A percentile compares a stretch with the other conserved stretches of the same genome.
These are phyloP conservation scores for Chlamydomonas asymmetrica DNA, from an alignment of 139 green algal species.

Conservation along the genomic window DNA sequence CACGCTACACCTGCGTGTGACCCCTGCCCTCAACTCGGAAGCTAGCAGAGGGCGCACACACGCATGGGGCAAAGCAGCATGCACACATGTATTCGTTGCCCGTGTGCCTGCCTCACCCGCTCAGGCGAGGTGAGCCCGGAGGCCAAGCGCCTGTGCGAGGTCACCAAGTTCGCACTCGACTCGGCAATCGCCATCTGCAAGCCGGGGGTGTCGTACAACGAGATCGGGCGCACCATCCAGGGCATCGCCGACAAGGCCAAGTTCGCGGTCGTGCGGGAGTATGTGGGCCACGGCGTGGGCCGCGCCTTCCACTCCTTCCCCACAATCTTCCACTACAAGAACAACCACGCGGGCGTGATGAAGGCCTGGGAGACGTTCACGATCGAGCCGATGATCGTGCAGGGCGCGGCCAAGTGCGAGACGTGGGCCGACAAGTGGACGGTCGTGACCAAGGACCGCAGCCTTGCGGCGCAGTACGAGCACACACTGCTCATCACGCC, in stretches of 20 bases:
- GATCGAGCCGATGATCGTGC: conserved; percentile 97
- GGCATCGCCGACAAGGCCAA: conserved; percentile 78
- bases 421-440: conserved; percentile 97
- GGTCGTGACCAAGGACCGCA: conserved; percentile 85
- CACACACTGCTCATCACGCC: conserved; percentile 92
- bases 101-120: not conserved
- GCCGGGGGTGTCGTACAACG: conserved; percentile 76
- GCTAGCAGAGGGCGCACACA: too few relatives aligned
- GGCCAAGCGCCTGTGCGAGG: conserved; percentile 72
- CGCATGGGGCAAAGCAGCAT: too few relatives aligned
- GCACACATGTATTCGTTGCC: too few relatives aligned
- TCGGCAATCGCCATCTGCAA: conserved; percentile 77
- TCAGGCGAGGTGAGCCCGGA: conserved; percentile 68
- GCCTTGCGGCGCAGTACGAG: conserved; percentile 88
- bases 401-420: conserved; percentile 36
- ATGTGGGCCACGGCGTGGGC: conserved; percentile 93
- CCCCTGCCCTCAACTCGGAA: too few relatives aligned
- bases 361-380: conserved; percentile 92
- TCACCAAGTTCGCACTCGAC: conserved; percentile 75
- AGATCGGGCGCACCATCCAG: conserved; percentile 83
- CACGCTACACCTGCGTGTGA: too few relatives aligned
- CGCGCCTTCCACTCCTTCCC: conserved; percentile 87
- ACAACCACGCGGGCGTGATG: conserved; percentile 60
- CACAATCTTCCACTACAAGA: conserved; percentile 82
- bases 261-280: conserved; percentile 74